Evolutionary conservation across 148 eudicot genomes (phyloP), one percentile per base, ranked within the genome.

Genomic region (Fagopyrum esculentum): DNA sequence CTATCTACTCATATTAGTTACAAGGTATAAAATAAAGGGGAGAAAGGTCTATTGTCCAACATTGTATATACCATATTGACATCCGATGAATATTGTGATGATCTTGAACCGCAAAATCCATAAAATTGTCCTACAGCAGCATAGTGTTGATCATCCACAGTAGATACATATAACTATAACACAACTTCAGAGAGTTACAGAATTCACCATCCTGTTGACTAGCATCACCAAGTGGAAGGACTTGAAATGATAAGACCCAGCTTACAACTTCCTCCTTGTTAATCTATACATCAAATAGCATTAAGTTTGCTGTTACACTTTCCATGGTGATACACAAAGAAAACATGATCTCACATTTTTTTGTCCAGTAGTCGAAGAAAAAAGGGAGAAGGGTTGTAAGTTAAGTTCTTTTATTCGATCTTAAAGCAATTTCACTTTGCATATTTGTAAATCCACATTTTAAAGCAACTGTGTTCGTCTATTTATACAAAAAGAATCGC

Each of bases 31-130:
- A 63, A 30, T 63, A 4, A 35, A 64, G 46, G 70, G 45, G n/a
- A 64, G 17, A 64, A 40, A 64, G 70, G 35, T 64, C 17, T 22
- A 4, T 13, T 71, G 73, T 71, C 51, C 8, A 46, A 11, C 6
- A 6, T 12, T 48, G 45, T 45, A 4, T 85, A 43, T 82, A 94
- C 98, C 87, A 73, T 83, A 69, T 81, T 73, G 82, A 77, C 81
- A 77, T 80, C 76, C 71, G 81, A 54, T 46, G 86, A 80, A 81
- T 85, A 91, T 71, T 91, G 97, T 48, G 96, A 90, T 73, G 92
- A 91, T 79, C 88, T 88, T 12, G 98, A 94, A 73, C 98, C 97
- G 85, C 82, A 85, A 81, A 94, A 94, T 71, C 98, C 98, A 79
- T 84, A 91, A 77, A 90, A 91, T 78, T 94, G 86, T 51, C 91